phyloP scores from a whole-genome alignment of 306 rosid species.

The Dryas drummondii region DNA sequence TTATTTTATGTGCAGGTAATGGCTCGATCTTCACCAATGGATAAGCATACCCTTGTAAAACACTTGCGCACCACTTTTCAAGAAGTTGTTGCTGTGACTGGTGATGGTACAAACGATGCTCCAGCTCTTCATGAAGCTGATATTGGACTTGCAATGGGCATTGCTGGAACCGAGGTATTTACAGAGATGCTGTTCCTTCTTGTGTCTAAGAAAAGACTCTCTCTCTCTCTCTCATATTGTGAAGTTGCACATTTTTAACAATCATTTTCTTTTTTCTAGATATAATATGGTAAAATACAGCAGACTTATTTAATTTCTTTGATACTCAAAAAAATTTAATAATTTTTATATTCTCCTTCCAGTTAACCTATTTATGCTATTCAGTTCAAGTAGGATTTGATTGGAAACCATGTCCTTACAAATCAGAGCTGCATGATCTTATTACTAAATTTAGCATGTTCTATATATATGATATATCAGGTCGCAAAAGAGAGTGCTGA shows the following conservation, averaged over 20 bases:
- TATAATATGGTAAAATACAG: background rate
- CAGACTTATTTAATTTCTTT: background rate
- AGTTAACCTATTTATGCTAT: background rate
- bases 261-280: background rate
- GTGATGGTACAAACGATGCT: conserved; percentile 98
- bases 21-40: conserved; percentile 98
- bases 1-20: conserved; percentile 62
- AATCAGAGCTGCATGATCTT: background rate
- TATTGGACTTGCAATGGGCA: conserved; percentile 99
- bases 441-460: conserved; percentile 14
- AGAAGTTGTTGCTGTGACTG: conserved; percentile 97
- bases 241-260: background rate
- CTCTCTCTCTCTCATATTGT: background rate
- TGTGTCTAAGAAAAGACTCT: background rate
- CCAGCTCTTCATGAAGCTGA: conserved; percentile 99
- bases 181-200: conserved; percentile 3
- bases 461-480: conserved; percentile 50
- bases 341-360: background rate
- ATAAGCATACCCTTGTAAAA: conserved; percentile 88
- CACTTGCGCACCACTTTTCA: conserved; percentile 77
- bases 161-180: conserved; percentile 93
- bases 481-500: conserved; percentile 99
- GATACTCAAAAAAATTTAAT: background rate
- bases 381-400: background rate
- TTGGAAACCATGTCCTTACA: background rate